Conservation (phyloP, 2,329 filamentous ascomycete genomes). For the Fusarium secorum region DNA sequence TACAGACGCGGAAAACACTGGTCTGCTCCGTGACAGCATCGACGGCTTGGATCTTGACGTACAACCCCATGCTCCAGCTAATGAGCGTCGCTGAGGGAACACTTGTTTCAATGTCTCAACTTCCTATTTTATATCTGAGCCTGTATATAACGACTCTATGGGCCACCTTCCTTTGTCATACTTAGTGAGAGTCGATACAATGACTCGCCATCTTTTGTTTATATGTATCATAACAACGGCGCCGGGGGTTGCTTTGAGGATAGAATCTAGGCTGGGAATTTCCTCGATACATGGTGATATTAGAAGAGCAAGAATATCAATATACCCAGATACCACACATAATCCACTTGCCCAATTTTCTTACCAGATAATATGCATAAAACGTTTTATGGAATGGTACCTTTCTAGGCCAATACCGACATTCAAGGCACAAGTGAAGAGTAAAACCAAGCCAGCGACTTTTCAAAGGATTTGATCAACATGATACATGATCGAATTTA, state of each 20-base stretch:
- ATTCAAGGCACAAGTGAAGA: background rate
- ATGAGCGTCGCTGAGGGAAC: conserved; percentile 28
- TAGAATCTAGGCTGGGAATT: conserved; percentile 11
- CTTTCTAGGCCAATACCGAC: background rate
- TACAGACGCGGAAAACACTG: conserved; percentile 55
- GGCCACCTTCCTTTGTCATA: conserved; percentile 19
- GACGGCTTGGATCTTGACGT: conserved; percentile 50
- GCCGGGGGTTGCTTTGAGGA: conserved; percentile 5
- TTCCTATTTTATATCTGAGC: conserved; percentile 22
- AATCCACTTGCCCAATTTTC: background rate
- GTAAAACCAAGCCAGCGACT: background rate
- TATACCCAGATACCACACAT: conserved; percentile 36
- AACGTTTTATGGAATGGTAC: background rate
- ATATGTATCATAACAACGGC: conserved; percentile 28
- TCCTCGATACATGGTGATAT: background rate
- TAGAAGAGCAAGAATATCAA: conserved; percentile 15
- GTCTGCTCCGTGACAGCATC: conserved; percentile 53
- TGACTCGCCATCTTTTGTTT: conserved; percentile 25
- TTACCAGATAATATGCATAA: background rate
- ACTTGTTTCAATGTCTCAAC: conserved; percentile 15
- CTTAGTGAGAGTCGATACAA: conserved; percentile 8
- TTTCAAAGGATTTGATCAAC: background rate
- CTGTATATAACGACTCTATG: conserved; percentile 24
- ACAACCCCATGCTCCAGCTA: conserved; percentile 27
- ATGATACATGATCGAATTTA: background rate